These are phyloP conservation scores for Pelargonium myrrhifolium DNA, from an alignment of 441 rosid genomes.

Conservation along the genomic window DNA sequence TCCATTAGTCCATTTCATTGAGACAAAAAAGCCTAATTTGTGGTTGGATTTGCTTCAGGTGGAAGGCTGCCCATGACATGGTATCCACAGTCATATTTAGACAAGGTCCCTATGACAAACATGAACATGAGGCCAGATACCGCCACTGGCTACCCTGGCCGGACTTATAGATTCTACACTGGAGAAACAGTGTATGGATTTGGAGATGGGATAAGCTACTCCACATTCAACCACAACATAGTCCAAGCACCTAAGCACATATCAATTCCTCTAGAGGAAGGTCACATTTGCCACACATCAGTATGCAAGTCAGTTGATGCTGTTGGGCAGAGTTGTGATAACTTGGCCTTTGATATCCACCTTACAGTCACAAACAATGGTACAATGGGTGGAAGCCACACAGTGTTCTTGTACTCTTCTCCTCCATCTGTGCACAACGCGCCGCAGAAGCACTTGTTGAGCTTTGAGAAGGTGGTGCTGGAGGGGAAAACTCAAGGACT, in stretches of 20 bases:
- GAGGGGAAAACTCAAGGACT: slow-evolving; percentile 26
- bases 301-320: slow-evolving; percentile 53
- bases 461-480: slow-evolving; percentile 62
- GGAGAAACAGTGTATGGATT: slow-evolving; percentile 73
- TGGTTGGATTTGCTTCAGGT: slow-evolving; percentile 28
- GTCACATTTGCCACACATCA: slow-evolving; percentile 49
- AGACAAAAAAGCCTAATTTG: no score
- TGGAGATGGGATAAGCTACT: slow-evolving; percentile 69
- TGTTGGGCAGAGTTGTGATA: slow-evolving; percentile 32
- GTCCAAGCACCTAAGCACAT: slow-evolving; percentile 41
- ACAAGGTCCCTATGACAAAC: slow-evolving; percentile 80
- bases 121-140: slow-evolving; percentile 94
- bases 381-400: slow-evolving; percentile 45
- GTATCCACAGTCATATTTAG: slow-evolving; percentile 77
- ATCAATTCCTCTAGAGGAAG: slow-evolving; percentile 35
- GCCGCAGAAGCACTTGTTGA: slow-evolving; percentile 62
- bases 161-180: slow-evolving; percentile 74
- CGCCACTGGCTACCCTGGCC: slow-evolving; percentile 71
- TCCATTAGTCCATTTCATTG: background rate
- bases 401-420: slow-evolving; percentile 60
- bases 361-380: slow-evolving; percentile 49
- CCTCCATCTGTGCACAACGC: slow-evolving; percentile 71
- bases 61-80: slow-evolving; percentile 92
- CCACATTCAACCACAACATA: slow-evolving; percentile 35
- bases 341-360: slow-evolving; percentile 36